Evolutionary conservation across 768 basidiomycete genomes (phyloP).

Genomic region (Roridomyces roridus): DNA sequence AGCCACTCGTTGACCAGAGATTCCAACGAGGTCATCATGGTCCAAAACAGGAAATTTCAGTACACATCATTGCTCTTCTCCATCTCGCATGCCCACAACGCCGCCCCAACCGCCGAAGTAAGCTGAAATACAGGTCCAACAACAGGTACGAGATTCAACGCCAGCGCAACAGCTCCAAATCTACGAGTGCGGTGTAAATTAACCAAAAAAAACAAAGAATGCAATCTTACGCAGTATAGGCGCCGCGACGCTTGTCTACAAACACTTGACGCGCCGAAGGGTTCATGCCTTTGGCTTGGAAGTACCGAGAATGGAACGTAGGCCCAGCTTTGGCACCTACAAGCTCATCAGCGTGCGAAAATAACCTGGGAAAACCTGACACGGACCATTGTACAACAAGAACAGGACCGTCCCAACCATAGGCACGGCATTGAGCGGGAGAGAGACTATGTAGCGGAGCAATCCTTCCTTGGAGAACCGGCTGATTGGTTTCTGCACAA

Average conservation of each 20-base stretch:
- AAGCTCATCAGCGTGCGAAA: background rate
- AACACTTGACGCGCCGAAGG: slow-evolving; percentile 48
- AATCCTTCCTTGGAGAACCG: slow-evolving; percentile 51
- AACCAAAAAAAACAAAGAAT: background rate
- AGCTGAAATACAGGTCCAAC: slow-evolving; percentile 65
- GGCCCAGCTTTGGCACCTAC: slow-evolving; percentile 55
- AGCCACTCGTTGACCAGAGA: slow-evolving; percentile 46
- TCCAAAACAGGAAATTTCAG: background rate
- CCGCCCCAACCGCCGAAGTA: slow-evolving; percentile 71
- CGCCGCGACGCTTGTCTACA: slow-evolving; percentile 55
- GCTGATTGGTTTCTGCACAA: slow-evolving; percentile 54
- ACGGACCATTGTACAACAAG: slow-evolving; percentile 56
- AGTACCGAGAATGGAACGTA: slow-evolving; percentile 68
- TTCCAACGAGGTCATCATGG: slow-evolving; percentile 11
- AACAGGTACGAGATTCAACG: slow-evolving; percentile 66
- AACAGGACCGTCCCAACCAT: slow-evolving; percentile 70
- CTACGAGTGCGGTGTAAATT: slow-evolving; percentile 31
- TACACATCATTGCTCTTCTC: slow-evolving; percentile 43
- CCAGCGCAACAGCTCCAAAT: slow-evolving; percentile 65
- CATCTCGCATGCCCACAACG: slow-evolving; percentile 74
- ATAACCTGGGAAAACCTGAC: background rate
- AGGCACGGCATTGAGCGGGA: slow-evolving; percentile 74
- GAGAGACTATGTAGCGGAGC: slow-evolving; percentile 63
- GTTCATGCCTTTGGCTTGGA: slow-evolving; percentile 67
- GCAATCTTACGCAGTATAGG: slow-evolving; percentile 71